These are phyloP conservation scores for Torulaspora indica DNA, from an alignment of 805 yeast genomes.

Conservation along the genomic window DNA sequence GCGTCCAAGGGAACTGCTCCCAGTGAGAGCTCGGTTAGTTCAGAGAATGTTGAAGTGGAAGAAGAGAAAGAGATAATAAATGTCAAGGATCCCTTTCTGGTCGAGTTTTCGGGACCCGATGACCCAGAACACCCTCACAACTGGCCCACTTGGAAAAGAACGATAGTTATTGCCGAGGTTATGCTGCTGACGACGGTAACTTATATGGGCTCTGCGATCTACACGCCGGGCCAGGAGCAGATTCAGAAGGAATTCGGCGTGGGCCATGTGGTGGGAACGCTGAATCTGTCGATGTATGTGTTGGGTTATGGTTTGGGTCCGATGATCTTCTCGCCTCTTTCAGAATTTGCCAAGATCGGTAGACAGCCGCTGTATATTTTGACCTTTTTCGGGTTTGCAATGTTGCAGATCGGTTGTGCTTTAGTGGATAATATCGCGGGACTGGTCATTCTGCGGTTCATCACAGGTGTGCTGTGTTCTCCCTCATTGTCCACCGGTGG, in stretches of 20 bases:
- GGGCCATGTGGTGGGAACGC: conserved; percentile 42
- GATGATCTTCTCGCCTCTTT: conserved; percentile 52
- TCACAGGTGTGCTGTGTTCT: conserved; percentile 52
- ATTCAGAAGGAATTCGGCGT: conserved; percentile 45
- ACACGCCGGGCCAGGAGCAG: conserved; percentile 48
- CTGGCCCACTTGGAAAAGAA: conserved; percentile 46
- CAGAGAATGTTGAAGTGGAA: not conserved
- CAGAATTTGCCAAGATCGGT: conserved; percentile 52
- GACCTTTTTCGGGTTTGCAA: conserved; percentile 44
- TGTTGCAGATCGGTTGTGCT: conserved; percentile 56
- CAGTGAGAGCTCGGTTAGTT: conserved; percentile 1
- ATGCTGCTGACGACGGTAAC: conserved; percentile 47
- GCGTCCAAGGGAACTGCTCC: conserved; percentile 2
- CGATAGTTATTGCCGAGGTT: conserved; percentile 38
- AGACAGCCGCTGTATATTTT: conserved; percentile 47
- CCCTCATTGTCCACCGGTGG: conserved; percentile 58
- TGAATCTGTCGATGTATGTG: conserved; percentile 53
- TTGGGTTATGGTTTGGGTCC: conserved; percentile 62
- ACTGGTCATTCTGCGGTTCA: conserved; percentile 46
- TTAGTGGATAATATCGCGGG: conserved; percentile 48
- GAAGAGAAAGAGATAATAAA: conserved; percentile 1
- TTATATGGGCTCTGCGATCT: conserved; percentile 54
- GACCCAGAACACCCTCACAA: conserved; percentile 55
- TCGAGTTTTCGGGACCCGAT: conserved; percentile 32
- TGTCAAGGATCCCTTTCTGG: conserved; percentile 32